phyloP scores from a whole-genome alignment of 2,329 filamentous ascomycete genomes.

The Microdochium nivale region DNA sequence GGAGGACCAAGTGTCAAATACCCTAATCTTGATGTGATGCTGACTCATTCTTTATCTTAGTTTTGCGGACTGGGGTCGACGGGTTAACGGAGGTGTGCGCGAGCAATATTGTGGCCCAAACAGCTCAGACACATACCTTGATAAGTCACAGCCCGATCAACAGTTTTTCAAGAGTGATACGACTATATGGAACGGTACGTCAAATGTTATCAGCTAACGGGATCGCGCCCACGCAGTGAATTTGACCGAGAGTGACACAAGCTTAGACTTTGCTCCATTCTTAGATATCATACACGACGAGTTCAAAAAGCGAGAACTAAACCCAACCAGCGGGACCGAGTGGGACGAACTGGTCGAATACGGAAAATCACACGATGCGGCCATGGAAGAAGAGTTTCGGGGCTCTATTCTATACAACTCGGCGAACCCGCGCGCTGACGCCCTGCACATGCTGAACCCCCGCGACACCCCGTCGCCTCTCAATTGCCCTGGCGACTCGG shows the following conservation, averaged over 20 bases:
- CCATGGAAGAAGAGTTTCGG: too few species aligned
- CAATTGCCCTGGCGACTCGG: neutral
- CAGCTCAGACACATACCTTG: slow-evolving; percentile 2
- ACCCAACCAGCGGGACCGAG: too few species aligned
- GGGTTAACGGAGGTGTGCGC: neutral
- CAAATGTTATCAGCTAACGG: too few species aligned
- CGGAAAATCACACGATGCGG: too few species aligned
- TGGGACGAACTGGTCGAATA: too few species aligned
- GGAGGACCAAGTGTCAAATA: too few species aligned
- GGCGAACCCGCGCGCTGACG: neutral
- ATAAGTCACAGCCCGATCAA: slow-evolving; percentile 7
- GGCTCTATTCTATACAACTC: neutral
- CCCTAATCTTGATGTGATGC: neutral
- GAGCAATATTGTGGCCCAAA: neutral
- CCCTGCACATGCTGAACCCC: slow-evolving; percentile 1
- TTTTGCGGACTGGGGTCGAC: neutral
- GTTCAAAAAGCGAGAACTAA: too few species aligned
- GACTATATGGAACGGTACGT: too few species aligned
- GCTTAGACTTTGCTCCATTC: too few species aligned
- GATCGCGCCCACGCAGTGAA: too few species aligned
- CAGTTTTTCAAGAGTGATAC: slow-evolving; percentile 14
- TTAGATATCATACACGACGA: too few species aligned
- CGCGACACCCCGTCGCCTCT: slow-evolving; percentile 4
- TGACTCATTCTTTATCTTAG: slow-evolving; percentile 1
- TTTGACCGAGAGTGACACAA: too few species aligned